A percentile compares a stretch with the other conserved stretches of the same genome.
Conservation (phyloP, 2,329 filamentous ascomycete species). For the Metarhizium album region DNA sequence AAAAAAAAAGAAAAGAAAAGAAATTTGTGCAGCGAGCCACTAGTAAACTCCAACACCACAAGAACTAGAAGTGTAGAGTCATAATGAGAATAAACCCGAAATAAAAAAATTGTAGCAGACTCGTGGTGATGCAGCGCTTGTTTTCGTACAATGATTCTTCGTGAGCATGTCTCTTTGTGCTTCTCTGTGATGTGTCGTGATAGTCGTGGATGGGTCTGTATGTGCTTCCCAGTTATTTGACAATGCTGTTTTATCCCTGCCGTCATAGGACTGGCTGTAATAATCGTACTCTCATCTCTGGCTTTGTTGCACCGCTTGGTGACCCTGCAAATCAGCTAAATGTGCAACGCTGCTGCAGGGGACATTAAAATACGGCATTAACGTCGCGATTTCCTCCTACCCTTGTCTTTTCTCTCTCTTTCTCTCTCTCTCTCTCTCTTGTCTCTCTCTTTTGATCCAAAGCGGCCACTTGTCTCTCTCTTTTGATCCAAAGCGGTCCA, state of each 20-base stretch:
- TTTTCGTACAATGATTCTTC: constrained; percentile 18
- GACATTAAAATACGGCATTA: background rate
- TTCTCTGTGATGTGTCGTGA: constrained; percentile 3
- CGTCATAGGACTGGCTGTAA: background rate
- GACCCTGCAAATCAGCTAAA: background rate
- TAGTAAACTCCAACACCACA: constrained; percentile 7
- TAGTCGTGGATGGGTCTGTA: constrained; percentile 2
- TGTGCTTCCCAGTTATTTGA: background rate
- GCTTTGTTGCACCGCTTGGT: background rate
- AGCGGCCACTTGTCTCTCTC: no score
- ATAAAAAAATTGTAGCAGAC: background rate
- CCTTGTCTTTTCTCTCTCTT: no score
- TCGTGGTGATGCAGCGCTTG: constrained; percentile 1
- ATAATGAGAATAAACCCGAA: background rate
- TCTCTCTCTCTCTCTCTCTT: no score
- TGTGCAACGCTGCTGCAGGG: background rate
- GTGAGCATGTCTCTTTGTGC: constrained; percentile 4
- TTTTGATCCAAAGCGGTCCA: no score
- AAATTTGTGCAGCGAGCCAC: constrained; percentile 12
- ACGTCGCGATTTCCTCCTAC: no score
- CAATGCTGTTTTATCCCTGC: constrained; percentile 5
- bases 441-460: no score
- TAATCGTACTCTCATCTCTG: background rate
- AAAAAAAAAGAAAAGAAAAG: background rate
- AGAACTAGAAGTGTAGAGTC: background rate